Evolutionary conservation across 345 rosid genomes (phyloP).

Genomic region (Eucalyptus marginata): DNA sequence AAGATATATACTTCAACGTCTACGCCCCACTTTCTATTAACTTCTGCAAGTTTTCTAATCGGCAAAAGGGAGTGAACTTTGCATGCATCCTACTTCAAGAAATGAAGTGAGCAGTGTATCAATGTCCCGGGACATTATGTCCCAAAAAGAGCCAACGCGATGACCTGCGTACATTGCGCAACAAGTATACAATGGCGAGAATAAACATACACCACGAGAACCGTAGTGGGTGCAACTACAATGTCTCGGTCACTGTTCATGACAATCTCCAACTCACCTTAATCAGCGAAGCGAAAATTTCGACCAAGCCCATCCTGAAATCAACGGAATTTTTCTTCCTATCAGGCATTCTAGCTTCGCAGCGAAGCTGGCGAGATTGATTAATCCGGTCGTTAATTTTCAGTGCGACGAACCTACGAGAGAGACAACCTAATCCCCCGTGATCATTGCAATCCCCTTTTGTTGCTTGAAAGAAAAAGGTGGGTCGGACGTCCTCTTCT

Average conservation of each 20-base stretch:
- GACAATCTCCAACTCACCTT: neutral
- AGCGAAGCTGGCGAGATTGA: neutral
- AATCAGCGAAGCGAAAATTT: neutral
- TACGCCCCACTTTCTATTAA: too few species aligned
- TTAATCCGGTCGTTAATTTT: neutral
- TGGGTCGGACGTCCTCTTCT: slow-evolving; percentile 18
- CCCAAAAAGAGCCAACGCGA: too few species aligned
- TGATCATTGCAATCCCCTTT: neutral
- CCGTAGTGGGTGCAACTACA: too few species aligned
- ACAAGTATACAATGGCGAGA: too few species aligned
- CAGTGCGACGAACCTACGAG: neutral
- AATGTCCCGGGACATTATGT: too few species aligned
- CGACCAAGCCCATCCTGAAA: neutral
- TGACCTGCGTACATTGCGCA: too few species aligned
- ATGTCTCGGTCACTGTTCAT: neutral
- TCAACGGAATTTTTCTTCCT: neutral
- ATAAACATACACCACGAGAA: too few species aligned
- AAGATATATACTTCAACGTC: too few species aligned
- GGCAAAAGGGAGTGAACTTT: too few species aligned
- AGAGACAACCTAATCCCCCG: neutral
- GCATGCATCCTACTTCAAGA: too few species aligned
- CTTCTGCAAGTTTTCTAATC: too few species aligned
- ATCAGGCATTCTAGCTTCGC: neutral
- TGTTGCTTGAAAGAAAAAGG: neutral
- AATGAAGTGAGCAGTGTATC: too few species aligned